These are phyloP conservation scores for Iberis pinnata DNA, from an alignment of 345 rosid species.

Conservation along the genomic window DNA sequence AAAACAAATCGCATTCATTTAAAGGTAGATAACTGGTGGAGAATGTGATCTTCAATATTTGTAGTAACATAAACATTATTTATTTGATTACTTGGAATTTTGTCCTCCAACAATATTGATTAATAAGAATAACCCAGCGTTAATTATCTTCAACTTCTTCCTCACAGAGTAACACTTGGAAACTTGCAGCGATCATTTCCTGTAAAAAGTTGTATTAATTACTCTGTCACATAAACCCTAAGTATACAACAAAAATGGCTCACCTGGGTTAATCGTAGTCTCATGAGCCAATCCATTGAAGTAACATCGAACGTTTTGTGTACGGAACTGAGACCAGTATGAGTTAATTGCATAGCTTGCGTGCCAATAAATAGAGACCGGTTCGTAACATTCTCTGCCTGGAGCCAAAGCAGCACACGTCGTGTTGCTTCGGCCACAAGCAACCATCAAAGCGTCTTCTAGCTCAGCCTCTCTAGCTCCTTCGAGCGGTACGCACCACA, in stretches of 20 bases:
- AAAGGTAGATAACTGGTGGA: too few relatives aligned
- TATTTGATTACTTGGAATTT: too few relatives aligned
- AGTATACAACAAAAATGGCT: conserved; percentile 14
- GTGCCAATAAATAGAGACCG: conserved; percentile 44
- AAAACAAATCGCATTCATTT: too few relatives aligned
- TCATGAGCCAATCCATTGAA: conserved; percentile 65
- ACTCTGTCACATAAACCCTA: too few relatives aligned
- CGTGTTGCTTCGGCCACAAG: conserved; percentile 42
- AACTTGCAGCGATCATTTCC: too few relatives aligned
- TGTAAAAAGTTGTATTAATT: too few relatives aligned
- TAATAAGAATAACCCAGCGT: too few relatives aligned
- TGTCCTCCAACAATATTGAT: too few relatives aligned
- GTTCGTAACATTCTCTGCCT: conserved; percentile 59
- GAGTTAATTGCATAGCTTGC: conserved; percentile 74
- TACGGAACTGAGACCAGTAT: conserved; percentile 57
- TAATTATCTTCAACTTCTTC: too few relatives aligned
- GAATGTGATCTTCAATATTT: too few relatives aligned
- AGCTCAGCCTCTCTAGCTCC: conserved; percentile 37
- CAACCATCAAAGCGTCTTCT: conserved; percentile 32
- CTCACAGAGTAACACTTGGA: too few relatives aligned
- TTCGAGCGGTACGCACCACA: conserved; percentile 59
- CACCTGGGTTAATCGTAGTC: conserved; percentile 57
- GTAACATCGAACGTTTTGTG: conserved; percentile 47
- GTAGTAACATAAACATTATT: too few relatives aligned
- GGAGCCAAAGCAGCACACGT: conserved; percentile 53